Evolutionary conservation across 2,329 filamentous ascomycete species (phyloP), one percentile per base, ranked within the genome.

Genomic region (Fusarium virguliforme): DNA sequence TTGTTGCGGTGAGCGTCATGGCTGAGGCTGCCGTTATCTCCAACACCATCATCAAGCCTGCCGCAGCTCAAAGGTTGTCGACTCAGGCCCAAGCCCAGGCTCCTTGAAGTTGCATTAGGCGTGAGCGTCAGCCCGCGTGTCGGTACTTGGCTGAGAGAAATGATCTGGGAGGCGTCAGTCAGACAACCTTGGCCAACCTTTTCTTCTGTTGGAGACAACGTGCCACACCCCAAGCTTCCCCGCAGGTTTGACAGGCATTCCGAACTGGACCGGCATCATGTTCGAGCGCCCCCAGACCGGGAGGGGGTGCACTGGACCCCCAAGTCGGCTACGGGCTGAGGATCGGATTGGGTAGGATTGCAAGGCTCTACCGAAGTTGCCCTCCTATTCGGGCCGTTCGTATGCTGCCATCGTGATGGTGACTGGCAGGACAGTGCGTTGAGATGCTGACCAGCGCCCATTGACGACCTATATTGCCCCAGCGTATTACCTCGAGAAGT

Each of bases 371-470:
- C 46, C 54, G 50, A 67, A 68, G 54, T 59, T 60, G 57, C 61
- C 41, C 50, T 60, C 62, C 68, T 76, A 76, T 76, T 76, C 74
- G 74, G 74, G 74, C 74, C 74, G 74, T 76, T 76, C 51, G 32
- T 48, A 46, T 58, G 54, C 48, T 57, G 53, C 28, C 48, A 56
- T 64, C 48, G 59, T 68, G 57, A 57, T 60, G 67, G 55, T 30
- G 55, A 71, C 38, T 30, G 37, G 41, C 28, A 53, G 24, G 24
- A 57, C 61, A 54, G 64, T 57, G 38, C 41, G 54, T 57, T 46
- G 7, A 35, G 24, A 50, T 50, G 51, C 48, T 53, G 28, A 41
- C 51, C 26, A 43, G 12, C 56, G 46, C 46, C 46, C 54, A 24
- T 50, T 38, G 50, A 30, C 40, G 60, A 38, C n/a, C 59, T 46